phyloP scores from a whole-genome alignment of 768 basidiomycete species.

The Peribolospora baueri region DNA sequence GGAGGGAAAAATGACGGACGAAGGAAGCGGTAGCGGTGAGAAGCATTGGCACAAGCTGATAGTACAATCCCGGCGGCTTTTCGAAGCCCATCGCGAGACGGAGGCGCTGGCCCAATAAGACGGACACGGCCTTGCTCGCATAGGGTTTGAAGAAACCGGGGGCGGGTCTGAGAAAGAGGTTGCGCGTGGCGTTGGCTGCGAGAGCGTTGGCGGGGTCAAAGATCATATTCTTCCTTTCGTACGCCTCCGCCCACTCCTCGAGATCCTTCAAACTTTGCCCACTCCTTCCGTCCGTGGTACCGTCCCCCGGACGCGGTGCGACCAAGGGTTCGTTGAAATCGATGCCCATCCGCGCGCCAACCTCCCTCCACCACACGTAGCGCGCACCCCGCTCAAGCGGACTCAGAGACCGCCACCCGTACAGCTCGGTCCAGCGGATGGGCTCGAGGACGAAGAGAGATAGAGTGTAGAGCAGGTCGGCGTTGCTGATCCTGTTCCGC shows the following conservation, averaged over 20 bases:
- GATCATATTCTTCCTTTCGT: background rate
- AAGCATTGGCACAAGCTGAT: background rate
- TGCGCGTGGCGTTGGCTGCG: background rate
- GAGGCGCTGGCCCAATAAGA: background rate
- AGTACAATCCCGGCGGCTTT: background rate
- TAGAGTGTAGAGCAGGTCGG: slow-evolving; percentile 3
- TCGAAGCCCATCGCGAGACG: background rate
- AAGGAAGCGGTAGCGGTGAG: background rate
- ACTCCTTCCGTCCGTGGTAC: too few species aligned
- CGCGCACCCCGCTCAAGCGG: slow-evolving; percentile 1
- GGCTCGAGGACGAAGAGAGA: slow-evolving; percentile 5
- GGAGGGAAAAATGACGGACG: background rate
- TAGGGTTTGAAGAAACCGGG: background rate
- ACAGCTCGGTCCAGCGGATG: background rate
- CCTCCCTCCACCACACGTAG: slow-evolving; percentile 1
- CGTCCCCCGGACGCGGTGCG: too few species aligned
- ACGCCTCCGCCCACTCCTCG: slow-evolving; percentile 1
- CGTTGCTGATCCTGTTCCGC: background rate
- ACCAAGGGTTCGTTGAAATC: background rate
- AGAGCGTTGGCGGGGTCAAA: background rate
- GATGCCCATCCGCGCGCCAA: slow-evolving; percentile 5
- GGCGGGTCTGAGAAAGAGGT: background rate
- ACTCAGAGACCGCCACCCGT: slow-evolving; percentile 3
- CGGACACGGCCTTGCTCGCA: background rate
- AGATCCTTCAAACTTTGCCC: background rate